Conservation (phyloP, 768 basidiomycete species). For the Boletus huronensis region DNA sequence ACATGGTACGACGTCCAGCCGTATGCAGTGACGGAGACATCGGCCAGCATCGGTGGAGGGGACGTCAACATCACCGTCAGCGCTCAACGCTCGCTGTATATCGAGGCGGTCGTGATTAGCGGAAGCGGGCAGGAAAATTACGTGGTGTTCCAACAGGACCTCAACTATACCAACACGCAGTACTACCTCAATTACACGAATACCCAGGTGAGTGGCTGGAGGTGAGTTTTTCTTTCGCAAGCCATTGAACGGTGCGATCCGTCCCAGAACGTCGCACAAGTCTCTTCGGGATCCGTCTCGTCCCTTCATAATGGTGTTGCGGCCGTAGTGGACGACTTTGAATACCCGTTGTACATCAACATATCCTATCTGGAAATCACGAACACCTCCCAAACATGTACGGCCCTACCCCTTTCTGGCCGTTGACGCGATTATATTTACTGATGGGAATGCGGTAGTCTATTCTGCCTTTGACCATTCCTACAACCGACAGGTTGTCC, state of each 20-base stretch:
- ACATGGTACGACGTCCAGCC: constrained; percentile 53
- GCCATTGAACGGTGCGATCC: not conserved
- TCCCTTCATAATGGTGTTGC: constrained; percentile 49
- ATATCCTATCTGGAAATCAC: constrained; percentile 31
- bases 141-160: constrained; percentile 59
- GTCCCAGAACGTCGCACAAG: constrained; percentile 47
- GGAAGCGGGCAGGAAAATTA: constrained; percentile 57
- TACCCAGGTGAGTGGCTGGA: constrained; percentile 33
- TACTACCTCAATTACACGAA: constrained; percentile 48
- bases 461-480: constrained; percentile 61
- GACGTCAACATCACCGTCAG: constrained; percentile 60
- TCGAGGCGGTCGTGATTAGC: constrained; percentile 58
- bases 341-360: constrained; percentile 50
- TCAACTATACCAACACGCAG: constrained; percentile 62
- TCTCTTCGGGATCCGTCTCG: constrained; percentile 42
- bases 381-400: constrained; percentile 25
- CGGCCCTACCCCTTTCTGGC: not conserved
- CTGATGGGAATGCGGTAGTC: constrained; percentile 34
- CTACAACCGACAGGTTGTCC: constrained; percentile 56
- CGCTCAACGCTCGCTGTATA: constrained; percentile 53
- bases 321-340: constrained; percentile 47
- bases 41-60: constrained; percentile 40
- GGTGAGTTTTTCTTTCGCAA: not conserved
- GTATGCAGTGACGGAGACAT: constrained; percentile 50
- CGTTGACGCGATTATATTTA: not conserved